Base-by-base conservation (phyloP, 208 protist species). In the Trypanosoma boissoni region DNA sequence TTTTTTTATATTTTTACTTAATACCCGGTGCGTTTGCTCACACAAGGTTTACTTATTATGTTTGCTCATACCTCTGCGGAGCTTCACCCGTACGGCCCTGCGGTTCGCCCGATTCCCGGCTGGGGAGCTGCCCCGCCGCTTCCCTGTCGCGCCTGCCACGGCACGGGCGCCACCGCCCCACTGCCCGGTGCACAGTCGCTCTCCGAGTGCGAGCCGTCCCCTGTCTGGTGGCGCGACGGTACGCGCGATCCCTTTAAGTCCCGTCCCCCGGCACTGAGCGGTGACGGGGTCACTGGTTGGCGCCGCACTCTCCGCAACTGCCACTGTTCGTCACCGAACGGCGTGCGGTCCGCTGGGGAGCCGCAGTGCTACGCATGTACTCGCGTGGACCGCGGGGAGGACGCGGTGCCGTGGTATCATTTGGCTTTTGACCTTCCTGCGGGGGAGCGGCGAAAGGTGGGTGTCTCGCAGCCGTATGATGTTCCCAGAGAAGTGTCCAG, bases 1-100 rank as follows among this genome's bases (percentile, higher is more conserved):
- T 3, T 6, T 65, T 23, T 65, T 63, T 32, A 18, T 26, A 62
- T 24, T 54, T 37, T 45, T 42, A 56, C 18, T 43, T 43, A 12
- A 56, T 27, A 39, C 37, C n/a, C 10, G 23, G 39, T 54, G 5
- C 24, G 10, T 62, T 57, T 49, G 21, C 29, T 65, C 9, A 49
- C 10, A 18, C 43, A 7, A 18, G 16, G 41, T 28, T 59, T 42
- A 1, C n/a, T 51, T 51, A 49, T 5, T 41, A 56, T 58, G 10
- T 58, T 1, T 44, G 3, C 28, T 4, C 3, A 20, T 32, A 20
- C 37, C 49, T 6, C 60, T 50, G 1, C 52, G 31, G 32, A 37
- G 45, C 45, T 43, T 48, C 8, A 44, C 45, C 2, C 45, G 54
- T 18, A 43, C 59, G 23, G 49, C 49, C 41, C 59, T 32, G 42